Evolutionary conservation across 768 basidiomycete species (phyloP).

Genomic region (Trametes meyenii): DNA sequence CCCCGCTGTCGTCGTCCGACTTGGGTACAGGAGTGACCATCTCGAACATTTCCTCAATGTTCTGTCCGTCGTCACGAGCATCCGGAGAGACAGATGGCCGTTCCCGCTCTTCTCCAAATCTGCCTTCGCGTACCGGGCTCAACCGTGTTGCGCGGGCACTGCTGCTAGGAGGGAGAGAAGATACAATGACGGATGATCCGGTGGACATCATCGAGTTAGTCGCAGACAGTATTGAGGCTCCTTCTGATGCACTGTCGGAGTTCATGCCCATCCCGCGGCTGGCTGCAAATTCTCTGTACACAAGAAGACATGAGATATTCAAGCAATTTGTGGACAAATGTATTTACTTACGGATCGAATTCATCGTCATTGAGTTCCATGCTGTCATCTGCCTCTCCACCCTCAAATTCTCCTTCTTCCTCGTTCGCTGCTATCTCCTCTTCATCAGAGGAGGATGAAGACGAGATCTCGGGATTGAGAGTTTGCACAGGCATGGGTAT

Average conservation of each 20-base stretch:
- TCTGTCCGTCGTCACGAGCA: constrained; percentile 30
- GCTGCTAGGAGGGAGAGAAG: constrained; percentile 53
- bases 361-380: constrained; percentile 57
- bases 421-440: constrained; percentile 44
- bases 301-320: no score
- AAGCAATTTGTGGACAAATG: not conserved
- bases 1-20: constrained; percentile 3
- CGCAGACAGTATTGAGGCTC: constrained; percentile 59
- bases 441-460: constrained; percentile 39
- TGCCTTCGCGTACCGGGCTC: constrained; percentile 49
- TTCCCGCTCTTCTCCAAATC: constrained; percentile 31
- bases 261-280: constrained; percentile 43
- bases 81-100: constrained; percentile 30
- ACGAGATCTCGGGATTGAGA: constrained; percentile 52
- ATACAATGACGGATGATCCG: constrained; percentile 54
- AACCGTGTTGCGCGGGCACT: constrained; percentile 30
- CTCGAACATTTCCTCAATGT: constrained; percentile 52
- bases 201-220: constrained; percentile 51
- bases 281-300: constrained; percentile 66
- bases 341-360: constrained; percentile 71
- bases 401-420: constrained; percentile 52
- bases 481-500: constrained; percentile 38
- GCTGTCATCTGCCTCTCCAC: constrained; percentile 37
- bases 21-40: constrained; percentile 48
- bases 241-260: constrained; percentile 68